Conservation (phyloP, 2,329 filamentous ascomycete genomes). For the Colletotrichum filicis region DNA sequence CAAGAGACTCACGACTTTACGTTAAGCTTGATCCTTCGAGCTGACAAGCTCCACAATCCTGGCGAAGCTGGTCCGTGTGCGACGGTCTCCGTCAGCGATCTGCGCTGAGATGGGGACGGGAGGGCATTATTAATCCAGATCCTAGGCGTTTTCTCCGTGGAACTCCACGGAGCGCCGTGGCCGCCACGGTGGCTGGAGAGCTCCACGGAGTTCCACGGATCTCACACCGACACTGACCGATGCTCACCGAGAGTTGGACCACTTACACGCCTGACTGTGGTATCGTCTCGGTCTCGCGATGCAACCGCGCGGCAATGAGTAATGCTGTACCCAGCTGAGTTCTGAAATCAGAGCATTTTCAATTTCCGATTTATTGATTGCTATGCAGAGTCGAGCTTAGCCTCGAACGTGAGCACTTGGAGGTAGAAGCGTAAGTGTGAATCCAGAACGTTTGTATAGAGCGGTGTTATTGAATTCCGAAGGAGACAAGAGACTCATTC, state of each 20-base stretch:
- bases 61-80: too few relatives aligned
- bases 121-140: slow-evolving; percentile 18
- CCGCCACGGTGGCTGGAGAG: slow-evolving; percentile 12
- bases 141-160: slow-evolving; percentile 16
- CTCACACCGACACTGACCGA: not conserved
- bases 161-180: slow-evolving; percentile 10
- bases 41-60: not conserved
- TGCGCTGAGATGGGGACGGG: not conserved
- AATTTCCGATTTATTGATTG: not conserved
- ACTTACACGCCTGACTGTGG: not conserved
- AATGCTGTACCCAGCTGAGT: not conserved
- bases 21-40: too few relatives aligned
- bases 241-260: not conserved
- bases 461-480: not conserved
- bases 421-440: not conserved
- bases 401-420: too few relatives aligned
- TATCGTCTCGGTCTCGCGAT: not conserved
- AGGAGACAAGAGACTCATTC: not conserved
- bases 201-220: not conserved
- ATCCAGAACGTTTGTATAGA: not conserved
- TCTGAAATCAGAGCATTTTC: not conserved
- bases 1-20: not conserved
- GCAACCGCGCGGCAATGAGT: not conserved
- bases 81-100: not conserved
- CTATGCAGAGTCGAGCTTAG: not conserved